Evolutionary conservation across 2,329 filamentous ascomycete species (phyloP), one percentile per base, ranked within the genome.

Genomic region (Nannizziopsis barbatae): DNA sequence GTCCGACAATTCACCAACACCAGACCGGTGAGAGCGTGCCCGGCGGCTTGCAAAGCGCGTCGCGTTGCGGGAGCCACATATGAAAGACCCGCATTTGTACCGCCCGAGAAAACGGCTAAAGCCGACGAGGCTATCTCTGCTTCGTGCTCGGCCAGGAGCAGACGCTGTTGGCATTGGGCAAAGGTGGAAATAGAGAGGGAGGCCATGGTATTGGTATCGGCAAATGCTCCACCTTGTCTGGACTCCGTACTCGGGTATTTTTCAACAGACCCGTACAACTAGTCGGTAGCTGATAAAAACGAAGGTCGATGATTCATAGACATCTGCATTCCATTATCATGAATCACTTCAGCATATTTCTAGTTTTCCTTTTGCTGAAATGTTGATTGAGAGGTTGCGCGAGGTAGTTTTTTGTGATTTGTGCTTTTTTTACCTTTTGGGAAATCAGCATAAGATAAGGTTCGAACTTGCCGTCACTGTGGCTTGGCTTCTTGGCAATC

Each of bases 1-100:
- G 92, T 98, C 27, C 89, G 82, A 61, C 85, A 84, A 14, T 84
- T 82, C 9, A 76, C 72, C 31, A 94, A 71, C 30, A 77, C 70
- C 7, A 96, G 77, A 0, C 66, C 66, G 1, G 64, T 69, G 2
- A 69, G 45, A 0, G 66, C 66, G 52, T 68, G 61, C 9, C 66
- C 66, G 0, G 65, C 63, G 12, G 65, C 65, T 58, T 69, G 66
- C 12, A 72, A 56, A 3, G 66, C 67, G 36, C 69, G 65, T 3
- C 70, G 60, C 2, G 68, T 70, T 1, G 66, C 56, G 1, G 69
- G 66, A 0, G 68, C 70, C 18, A 65, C 63, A 2, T 66, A 62
- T 18, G 64, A 62, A n/a, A 47, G 30, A n/a, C 30, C 37, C 7
- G 64, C 61, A 12, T 63, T 67, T 42, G 60, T 53, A 8, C 59